Base-by-base conservation (phyloP, 1,284 basidiomycete species). In the Paramarasmius palmivorus region DNA sequence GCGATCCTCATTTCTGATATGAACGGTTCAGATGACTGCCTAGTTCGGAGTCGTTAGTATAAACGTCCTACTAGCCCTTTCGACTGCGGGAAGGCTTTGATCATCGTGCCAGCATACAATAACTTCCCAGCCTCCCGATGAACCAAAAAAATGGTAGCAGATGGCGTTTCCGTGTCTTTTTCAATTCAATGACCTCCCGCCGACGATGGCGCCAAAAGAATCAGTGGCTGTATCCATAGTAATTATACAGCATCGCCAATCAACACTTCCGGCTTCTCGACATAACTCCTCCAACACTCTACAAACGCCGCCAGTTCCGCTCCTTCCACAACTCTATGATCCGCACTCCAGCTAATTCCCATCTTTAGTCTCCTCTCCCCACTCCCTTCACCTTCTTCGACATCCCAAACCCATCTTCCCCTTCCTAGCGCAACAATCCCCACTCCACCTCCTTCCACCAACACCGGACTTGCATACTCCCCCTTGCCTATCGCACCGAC, bases 291-390 rank as follows among this genome's bases (percentile, higher is more conserved):
- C 93, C 95, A 97, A 41, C 81, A 79, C 72, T 95, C 92, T 48
- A 95, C 90, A 68, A 97, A 93, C 52, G 88, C 88, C 42, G 93
- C 93, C 57, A 97, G 69, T 73, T 97, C 95, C 0, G 93, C 94
- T 5, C 95, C 95, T 68, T 97, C 94, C 7, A 96, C 87, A 5
- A 96, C 86, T 17, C 95, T 74, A 74, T 97, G 95, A 68, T 97
- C 95, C 29, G 90, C 95, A 60, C 85, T 88, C 90, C 93, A 95
- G 56, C 89, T 91, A 2, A 93, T 80, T 20, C 84, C 82, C 46
- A 93, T 72, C 70, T 86, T 85, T 56, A 95, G 69, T 61, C 92
- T 78, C 55, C 80, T 70, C 62, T 84, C 79, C 0, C 86, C 88
- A 19, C 68, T 62, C 34, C 65, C 68, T 34, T 61, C 59, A 8